Conservation (phyloP, 1,284 basidiomycete genomes). For the Apiotrichum sp. region DNA sequence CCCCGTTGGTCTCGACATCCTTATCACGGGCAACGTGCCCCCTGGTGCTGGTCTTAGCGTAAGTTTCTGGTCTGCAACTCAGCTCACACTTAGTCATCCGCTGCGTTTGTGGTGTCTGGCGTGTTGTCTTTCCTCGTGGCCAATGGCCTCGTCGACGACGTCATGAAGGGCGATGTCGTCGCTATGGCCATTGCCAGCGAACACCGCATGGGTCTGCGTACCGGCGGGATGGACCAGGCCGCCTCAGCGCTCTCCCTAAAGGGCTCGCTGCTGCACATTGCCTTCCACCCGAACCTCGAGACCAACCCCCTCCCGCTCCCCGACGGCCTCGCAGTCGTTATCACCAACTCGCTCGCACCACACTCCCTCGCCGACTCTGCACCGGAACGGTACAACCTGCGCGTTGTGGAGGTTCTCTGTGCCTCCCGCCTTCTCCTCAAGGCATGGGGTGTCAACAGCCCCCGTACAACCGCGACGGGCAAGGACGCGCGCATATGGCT, state of each 20-base stretch:
- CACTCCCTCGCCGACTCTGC: constrained; percentile 72
- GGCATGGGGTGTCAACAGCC: constrained; percentile 51
- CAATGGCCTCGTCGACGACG: constrained; percentile 58
- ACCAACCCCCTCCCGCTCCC: constrained; percentile 54
- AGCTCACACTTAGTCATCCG: constrained; percentile 40
- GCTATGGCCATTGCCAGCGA: constrained; percentile 73
- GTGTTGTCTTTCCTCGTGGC: constrained; percentile 69
- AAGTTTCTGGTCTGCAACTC: constrained; percentile 41
- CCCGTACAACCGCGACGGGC: constrained; percentile 2
- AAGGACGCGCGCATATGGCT: constrained; percentile 26
- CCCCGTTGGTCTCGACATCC: constrained; percentile 60
- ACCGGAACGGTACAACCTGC: constrained; percentile 73
- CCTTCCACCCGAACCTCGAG: constrained; percentile 68
- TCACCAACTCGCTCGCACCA: constrained; percentile 77
- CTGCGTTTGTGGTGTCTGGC: constrained; percentile 77
- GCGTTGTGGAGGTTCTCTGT: constrained; percentile 76
- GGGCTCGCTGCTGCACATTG: constrained; percentile 66
- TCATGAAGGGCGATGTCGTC: constrained; percentile 65
- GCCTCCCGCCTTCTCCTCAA: constrained; percentile 66
- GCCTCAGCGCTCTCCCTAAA: constrained; percentile 68
- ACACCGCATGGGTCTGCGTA: constrained; percentile 62
- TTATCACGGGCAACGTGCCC: constrained; percentile 72
- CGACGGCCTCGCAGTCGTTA: constrained; percentile 56
- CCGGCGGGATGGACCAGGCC: constrained; percentile 57
- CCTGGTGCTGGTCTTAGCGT: constrained; percentile 74